Evolutionary conservation across 2,329 filamentous ascomycete genomes (phyloP).

Genomic region (Sporothrix brunneoviolacea): DNA sequence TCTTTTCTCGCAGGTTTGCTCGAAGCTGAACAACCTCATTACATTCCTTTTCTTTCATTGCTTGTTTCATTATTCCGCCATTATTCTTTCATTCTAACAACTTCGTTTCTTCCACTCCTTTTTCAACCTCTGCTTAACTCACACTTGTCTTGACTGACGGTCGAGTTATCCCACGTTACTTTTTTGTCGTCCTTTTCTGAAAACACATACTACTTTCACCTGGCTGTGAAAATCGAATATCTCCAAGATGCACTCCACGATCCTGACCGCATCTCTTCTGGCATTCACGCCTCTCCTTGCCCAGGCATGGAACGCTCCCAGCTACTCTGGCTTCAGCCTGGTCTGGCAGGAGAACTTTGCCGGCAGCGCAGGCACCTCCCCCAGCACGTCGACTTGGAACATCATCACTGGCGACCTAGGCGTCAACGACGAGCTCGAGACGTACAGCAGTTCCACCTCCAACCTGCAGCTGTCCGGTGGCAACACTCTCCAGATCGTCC

Average conservation of each 20-base stretch:
- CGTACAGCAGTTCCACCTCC: slow-evolving; percentile 36
- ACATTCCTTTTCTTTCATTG: not conserved
- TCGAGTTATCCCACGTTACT: too few species aligned
- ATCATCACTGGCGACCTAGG: slow-evolving; percentile 35
- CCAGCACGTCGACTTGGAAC: slow-evolving; percentile 38
- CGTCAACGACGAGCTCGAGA: slow-evolving; percentile 44
- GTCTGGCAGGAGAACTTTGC: slow-evolving; percentile 41
- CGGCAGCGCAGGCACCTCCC: slow-evolving; percentile 32
- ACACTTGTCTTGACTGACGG: too few species aligned
- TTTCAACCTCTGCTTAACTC: too few species aligned
- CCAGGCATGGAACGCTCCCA: slow-evolving; percentile 32
- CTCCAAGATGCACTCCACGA: slow-evolving; percentile 6
- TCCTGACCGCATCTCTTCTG: slow-evolving; percentile 15
- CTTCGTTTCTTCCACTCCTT: not conserved
- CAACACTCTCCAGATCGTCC: slow-evolving; percentile 45
- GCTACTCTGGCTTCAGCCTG: slow-evolving; percentile 34
- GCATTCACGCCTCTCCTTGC: slow-evolving; percentile 23
- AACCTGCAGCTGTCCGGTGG: slow-evolving; percentile 47
- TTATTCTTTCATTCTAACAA: not conserved
- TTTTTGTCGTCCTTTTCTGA: too few species aligned
- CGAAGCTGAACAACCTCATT: not conserved
- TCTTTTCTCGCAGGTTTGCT: not conserved
- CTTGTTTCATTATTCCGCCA: not conserved
- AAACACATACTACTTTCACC: not conserved
- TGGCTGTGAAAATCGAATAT: not conserved